Evolutionary conservation across 169 alveolate species (phyloP).

Genomic region (Eimeria praecox): DNA sequence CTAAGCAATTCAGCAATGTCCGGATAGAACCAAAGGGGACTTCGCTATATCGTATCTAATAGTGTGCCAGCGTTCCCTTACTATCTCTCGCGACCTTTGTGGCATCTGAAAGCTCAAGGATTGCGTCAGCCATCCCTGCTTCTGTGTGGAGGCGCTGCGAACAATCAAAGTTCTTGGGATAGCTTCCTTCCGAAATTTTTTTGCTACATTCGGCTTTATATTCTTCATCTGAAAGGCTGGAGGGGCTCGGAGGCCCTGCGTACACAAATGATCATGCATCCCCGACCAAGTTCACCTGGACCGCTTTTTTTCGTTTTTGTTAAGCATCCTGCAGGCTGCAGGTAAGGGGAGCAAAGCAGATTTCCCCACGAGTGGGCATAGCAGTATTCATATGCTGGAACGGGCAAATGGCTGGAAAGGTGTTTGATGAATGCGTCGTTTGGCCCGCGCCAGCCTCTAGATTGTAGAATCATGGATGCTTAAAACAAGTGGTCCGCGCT

Average conservation of each 20-base stretch:
- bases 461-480: not conserved
- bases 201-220: conserved; percentile 50
- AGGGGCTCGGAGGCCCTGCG: conserved; percentile 72
- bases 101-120: conserved; percentile 71
- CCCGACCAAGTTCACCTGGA: not conserved
- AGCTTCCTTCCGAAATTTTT: conserved; percentile 66
- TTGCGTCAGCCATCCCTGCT: conserved; percentile 76
- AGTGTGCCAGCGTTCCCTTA: conserved; percentile 9
- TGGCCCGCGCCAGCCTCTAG: not conserved
- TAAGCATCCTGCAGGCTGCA: not conserved
- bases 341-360: not conserved
- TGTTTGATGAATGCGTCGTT: not conserved
- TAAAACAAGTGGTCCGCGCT: not conserved
- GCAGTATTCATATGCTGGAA: not conserved
- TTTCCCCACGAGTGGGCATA: not conserved
- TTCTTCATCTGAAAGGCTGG: conserved; percentile 67
- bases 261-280: not conserved
- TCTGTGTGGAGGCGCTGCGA: conserved; percentile 70
- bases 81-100: conserved; percentile 40
- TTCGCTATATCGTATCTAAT: not conserved
- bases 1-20: not conserved
- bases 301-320: not conserved
- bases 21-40: not conserved
- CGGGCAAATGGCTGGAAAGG: not conserved
- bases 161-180: conserved; percentile 60